Conservation (phyloP, 345 rosid genomes). For the Sisymbrium altissimum region DNA sequence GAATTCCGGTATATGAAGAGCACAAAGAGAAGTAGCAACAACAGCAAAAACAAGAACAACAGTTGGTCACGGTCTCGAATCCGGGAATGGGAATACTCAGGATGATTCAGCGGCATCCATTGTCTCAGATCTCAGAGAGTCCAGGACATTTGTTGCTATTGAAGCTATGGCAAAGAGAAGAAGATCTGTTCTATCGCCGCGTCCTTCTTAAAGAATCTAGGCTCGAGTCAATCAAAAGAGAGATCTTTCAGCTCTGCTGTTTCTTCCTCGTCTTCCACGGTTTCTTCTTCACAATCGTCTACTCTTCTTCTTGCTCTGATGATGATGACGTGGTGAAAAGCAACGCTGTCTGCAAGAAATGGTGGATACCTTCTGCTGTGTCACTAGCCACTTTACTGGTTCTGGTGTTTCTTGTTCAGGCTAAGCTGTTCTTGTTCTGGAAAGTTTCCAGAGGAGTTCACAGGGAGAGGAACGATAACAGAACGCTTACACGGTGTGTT, state of each 20-base stretch:
- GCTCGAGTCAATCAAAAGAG: slow-evolving; percentile 72
- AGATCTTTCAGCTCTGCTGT: slow-evolving; percentile 77
- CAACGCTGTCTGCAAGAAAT: slow-evolving; percentile 45
- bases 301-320: slow-evolving; percentile 52
- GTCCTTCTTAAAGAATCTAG: slow-evolving; percentile 56
- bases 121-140: slow-evolving; percentile 77
- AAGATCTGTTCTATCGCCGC: slow-evolving; percentile 51
- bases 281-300: slow-evolving; percentile 59
- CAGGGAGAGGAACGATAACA: slow-evolving; percentile 62
- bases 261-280: slow-evolving; percentile 73
- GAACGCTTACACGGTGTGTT: slow-evolving; percentile 68
- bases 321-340: neutral
- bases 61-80: slow-evolving; percentile 32
- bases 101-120: slow-evolving; percentile 88
- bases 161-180: slow-evolving; percentile 94
- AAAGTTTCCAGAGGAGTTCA: slow-evolving; percentile 65
- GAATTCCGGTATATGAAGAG: slow-evolving; percentile 83
- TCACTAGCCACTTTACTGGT: slow-evolving; percentile 62
- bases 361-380: slow-evolving; percentile 80
- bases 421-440: slow-evolving; percentile 68
- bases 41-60: slow-evolving; percentile 30
- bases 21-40: slow-evolving; percentile 46
- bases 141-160: slow-evolving; percentile 93
- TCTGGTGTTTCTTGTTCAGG: slow-evolving; percentile 64
- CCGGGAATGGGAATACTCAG: slow-evolving; percentile 30